These are phyloP conservation scores for Dendrobium nobile DNA, from an alignment of 106 monocot species.

Conservation along the genomic window DNA sequence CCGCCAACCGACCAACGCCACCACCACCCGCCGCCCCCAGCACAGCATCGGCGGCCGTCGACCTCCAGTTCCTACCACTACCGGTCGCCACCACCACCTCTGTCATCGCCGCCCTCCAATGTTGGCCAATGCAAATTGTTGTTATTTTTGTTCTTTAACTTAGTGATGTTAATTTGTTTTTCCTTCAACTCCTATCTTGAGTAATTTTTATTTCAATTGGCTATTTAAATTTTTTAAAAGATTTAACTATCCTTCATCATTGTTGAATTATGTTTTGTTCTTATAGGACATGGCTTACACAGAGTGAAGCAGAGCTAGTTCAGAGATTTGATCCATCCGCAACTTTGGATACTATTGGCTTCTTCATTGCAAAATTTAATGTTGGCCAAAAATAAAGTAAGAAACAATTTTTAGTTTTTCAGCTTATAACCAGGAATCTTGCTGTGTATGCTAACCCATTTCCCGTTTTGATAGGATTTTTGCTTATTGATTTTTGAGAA, in stretches of 20 bases:
- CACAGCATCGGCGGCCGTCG: too few species aligned
- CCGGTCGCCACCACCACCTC: too few species aligned
- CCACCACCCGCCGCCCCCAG: too few species aligned
- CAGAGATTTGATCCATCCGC: constrained; percentile 94
- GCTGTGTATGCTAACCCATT: too few species aligned
- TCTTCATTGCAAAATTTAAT: constrained; percentile 94
- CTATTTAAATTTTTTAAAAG: background rate
- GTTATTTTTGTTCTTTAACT: background rate
- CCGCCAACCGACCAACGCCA: too few species aligned
- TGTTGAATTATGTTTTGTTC: background rate
- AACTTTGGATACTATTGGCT: constrained; percentile 84
- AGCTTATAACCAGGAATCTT: background rate
- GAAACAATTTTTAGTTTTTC: constrained; percentile 1
- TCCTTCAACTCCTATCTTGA: background rate
- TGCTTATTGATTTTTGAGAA: too few species aligned
- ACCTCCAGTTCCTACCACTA: too few species aligned
- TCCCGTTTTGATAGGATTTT: too few species aligned
- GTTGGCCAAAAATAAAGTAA: constrained; percentile 43
- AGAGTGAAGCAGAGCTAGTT: constrained; percentile 78
- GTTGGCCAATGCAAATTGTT: background rate
- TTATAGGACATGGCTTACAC: constrained; percentile 71
- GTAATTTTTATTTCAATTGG: background rate
- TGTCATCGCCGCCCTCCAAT: too few species aligned
- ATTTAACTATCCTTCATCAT: background rate
- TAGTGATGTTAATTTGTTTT: background rate